phyloP scores from a whole-genome alignment of 2,329 filamentous ascomycete genomes.

The Nannizzia gypsea region DNA sequence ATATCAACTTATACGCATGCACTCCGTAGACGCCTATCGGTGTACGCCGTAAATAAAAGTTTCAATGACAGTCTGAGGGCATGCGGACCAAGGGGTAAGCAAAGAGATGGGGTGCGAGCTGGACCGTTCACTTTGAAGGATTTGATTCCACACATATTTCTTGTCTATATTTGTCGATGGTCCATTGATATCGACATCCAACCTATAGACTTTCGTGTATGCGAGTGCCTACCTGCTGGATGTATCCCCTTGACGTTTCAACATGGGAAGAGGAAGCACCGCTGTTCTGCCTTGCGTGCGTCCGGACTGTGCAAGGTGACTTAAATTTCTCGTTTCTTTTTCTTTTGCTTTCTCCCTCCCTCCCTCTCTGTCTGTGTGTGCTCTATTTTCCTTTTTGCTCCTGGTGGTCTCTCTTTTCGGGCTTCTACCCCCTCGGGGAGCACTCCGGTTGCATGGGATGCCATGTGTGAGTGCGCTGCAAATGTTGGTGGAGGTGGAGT shows the following conservation, averaged over 20 bases:
- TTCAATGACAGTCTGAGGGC: not conserved
- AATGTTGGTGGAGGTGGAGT: conserved; percentile 2
- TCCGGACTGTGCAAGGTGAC: not conserved
- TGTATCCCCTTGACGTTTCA: conserved; percentile 1
- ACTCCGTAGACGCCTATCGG: not conserved
- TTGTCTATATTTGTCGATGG: not conserved
- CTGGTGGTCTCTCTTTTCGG: not conserved
- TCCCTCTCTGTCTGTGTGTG: too few species aligned
- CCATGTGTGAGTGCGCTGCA: not conserved
- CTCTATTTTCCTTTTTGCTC: not conserved
- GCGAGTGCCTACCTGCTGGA: not conserved
- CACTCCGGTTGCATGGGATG: conserved; percentile 2
- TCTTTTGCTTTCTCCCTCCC: not conserved
- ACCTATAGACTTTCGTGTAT: not conserved
- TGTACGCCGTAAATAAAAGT: not conserved
- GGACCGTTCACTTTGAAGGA: not conserved
- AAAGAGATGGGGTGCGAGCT: not conserved
- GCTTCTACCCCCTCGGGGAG: not conserved
- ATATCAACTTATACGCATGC: not conserved
- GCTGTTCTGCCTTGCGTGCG: conserved; percentile 1
- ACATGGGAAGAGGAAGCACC: not conserved
- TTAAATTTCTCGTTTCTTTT: conserved; percentile 1
- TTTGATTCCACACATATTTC: not conserved
- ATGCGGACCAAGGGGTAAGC: not conserved
- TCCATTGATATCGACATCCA: not conserved